phyloP scores from a whole-genome alignment of 2,329 filamentous ascomycete genomes.

The Mycogone perniciosa region DNA sequence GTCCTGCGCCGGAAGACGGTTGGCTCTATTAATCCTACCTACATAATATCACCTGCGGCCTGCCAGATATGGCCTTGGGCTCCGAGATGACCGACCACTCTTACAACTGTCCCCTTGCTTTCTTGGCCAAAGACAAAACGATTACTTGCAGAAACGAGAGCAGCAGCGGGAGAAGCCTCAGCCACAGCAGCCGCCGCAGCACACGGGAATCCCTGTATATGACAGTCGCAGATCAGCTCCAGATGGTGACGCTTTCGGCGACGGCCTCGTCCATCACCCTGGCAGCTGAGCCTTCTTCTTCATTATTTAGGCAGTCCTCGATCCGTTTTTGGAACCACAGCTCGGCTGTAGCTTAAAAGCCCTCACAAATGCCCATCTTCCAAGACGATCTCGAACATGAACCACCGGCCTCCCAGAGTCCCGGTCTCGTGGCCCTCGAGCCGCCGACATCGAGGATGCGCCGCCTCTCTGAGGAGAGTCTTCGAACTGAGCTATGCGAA shows the following conservation, averaged over 20 bases:
- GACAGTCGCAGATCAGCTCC: constrained; percentile 2
- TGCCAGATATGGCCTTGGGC: constrained; percentile 1
- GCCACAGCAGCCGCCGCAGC: too few relatives aligned
- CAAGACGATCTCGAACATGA: constrained; percentile 43
- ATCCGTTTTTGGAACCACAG: constrained; percentile 11
- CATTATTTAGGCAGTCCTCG: constrained; percentile 3
- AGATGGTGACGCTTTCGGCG: constrained; percentile 9
- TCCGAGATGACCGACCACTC: neutral
- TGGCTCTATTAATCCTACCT: neutral
- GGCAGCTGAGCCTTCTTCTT: neutral
- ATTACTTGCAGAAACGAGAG: constrained; percentile 2
- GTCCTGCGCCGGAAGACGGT: too few relatives aligned
- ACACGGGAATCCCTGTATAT: too few relatives aligned
- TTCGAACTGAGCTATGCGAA: constrained; percentile 55
- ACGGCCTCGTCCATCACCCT: constrained; percentile 5
- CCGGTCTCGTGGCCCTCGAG: constrained; percentile 15
- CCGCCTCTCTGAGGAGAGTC: constrained; percentile 52
- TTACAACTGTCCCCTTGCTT: neutral
- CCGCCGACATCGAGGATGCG: constrained; percentile 17
- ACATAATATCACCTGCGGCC: constrained; percentile 3
- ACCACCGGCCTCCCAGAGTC: constrained; percentile 14
- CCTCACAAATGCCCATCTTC: constrained; percentile 52
- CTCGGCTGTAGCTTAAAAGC: constrained; percentile 11
- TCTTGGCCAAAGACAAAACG: neutral
- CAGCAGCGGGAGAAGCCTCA: neutral